Base-by-base conservation (phyloP, 441 rosid genomes). In the Breynia disticha region DNA sequence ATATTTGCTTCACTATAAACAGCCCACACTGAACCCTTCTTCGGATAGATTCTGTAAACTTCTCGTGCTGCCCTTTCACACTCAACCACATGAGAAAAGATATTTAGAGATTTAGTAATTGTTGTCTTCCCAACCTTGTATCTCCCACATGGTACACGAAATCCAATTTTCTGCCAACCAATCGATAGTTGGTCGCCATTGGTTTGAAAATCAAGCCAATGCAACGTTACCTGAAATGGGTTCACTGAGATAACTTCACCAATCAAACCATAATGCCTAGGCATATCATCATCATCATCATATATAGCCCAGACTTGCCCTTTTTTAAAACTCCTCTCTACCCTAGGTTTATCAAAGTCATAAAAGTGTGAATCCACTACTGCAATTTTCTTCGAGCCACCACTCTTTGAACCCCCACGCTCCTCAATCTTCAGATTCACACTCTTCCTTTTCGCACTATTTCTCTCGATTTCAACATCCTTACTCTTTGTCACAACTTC, bases 221-320 rank as follows among this genome's bases (percentile, higher is more conserved):
- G 79, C 56, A 88, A 59, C 70, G 71, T 71, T 64, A 88, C 80
- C 62, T 64, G 72, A 61, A 91, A 88, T n/a, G 95, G 96, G 66
- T 76, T 72, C 52, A 77, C 49, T n/a, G 90, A 79, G 58, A 77
- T 53, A 50, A 85, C 88, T 67, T 88, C 94, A 43, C 76, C 79
- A 32, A 91, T 73, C 79, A 91, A 72, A 67, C 90, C 78, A 72
- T 91, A 88, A 63, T 62, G 75, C 73, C 90, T 75, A 14, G 95
- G 96, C 80, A 83, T 71, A 56, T 76, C 74, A 46, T 82, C 82
- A 39, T 69, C 78, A 61, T 77, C 77, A 37, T 76, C 72, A 20
- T 86, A 83, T 35, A 77, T 49, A 16, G 89, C 94, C 96, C 95
- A 88, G 38, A 91, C 76, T 69, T 88, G 96, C 61, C 96, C 95